These are phyloP conservation scores for Geotrichum bryndzae DNA, from an alignment of 1,139 yeast species.

Conservation along the genomic window DNA sequence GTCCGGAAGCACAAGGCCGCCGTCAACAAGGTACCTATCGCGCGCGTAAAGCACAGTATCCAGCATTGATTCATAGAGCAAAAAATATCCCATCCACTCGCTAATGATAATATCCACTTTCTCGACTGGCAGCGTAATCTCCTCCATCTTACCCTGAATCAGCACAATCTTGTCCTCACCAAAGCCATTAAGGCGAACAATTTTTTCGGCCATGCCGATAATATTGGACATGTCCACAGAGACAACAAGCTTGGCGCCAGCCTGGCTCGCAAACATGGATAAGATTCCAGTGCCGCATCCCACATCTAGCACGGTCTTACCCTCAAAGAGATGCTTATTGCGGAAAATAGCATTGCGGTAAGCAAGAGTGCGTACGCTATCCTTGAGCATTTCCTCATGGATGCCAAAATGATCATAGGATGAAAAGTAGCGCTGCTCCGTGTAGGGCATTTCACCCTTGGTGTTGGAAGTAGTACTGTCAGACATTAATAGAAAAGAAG, in stretches of 20 bases:
- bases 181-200: slow-evolving; percentile 77
- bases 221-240: slow-evolving; percentile 97
- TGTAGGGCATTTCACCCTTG: slow-evolving; percentile 27
- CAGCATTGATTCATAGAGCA: slow-evolving; percentile 94
- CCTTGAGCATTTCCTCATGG: slow-evolving; percentile 98
- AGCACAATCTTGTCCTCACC: slow-evolving; percentile 78
- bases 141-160: slow-evolving; percentile 91
- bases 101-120: slow-evolving; percentile 91
- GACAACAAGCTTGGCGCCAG: slow-evolving; percentile 95
- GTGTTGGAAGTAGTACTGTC: slow-evolving; percentile 1
- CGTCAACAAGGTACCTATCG: slow-evolving; percentile 79
- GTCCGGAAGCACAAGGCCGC: slow-evolving; percentile 93
- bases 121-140: slow-evolving; percentile 67
- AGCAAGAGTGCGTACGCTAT: slow-evolving; percentile 83
- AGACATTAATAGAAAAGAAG: not conserved
- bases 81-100: slow-evolving; percentile 99
- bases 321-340: slow-evolving; percentile 84
- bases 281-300: slow-evolving; percentile 98
- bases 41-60: slow-evolving; percentile 94
- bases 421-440: slow-evolving; percentile 87
- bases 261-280: slow-evolving; percentile 95
- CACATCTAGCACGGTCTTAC: slow-evolving; percentile 92
- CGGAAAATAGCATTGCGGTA: slow-evolving; percentile 90
- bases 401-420: slow-evolving; percentile 97
- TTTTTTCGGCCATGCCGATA: slow-evolving; percentile 87